Evolutionary conservation across 495 filamentous ascomycete genomes (phyloP).

Genomic region (Podospora bellae-mahoneyi): DNA sequence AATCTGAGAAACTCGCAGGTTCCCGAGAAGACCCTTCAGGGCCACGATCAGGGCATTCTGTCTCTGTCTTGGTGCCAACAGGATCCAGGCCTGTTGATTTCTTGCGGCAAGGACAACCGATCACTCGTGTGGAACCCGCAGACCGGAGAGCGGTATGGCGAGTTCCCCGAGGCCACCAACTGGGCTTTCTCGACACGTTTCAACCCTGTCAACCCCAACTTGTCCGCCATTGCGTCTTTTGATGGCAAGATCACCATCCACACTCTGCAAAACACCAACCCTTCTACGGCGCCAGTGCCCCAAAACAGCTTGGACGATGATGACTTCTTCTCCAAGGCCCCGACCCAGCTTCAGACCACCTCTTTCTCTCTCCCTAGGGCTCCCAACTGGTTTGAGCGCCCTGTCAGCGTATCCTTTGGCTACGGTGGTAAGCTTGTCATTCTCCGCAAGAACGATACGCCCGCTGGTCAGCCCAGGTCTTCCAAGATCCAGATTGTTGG

Average conservation of each 20-base stretch:
- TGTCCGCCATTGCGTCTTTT: conserved; percentile 92
- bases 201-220: conserved; percentile 86
- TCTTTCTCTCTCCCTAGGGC: conserved; percentile 82
- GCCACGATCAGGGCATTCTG: conserved; percentile 87
- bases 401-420: conserved; percentile 85
- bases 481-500: conserved; percentile 80
- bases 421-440: conserved; percentile 92
- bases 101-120: conserved; percentile 94
- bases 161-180: conserved; percentile 95
- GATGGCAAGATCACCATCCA: conserved; percentile 93
- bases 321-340: conserved; percentile 94
- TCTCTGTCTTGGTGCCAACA: conserved; percentile 95
- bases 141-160: conserved; percentile 78
- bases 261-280: conserved; percentile 84
- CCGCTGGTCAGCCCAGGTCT: conserved; percentile 56
- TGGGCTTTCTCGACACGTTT: conserved; percentile 97
- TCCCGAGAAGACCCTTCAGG: conserved; percentile 81
- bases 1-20: conserved; percentile 94
- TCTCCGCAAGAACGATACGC: conserved; percentile 57
- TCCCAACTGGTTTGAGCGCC: conserved; percentile 85
- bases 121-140: conserved; percentile 96
- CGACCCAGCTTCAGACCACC: conserved; percentile 82
- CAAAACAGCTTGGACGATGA: conserved; percentile 72
- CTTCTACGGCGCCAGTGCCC: conserved; percentile 54
- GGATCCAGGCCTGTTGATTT: conserved; percentile 85